Base-by-base conservation (phyloP, 2,329 filamentous ascomycete species). In the Arthrobotrys sphaeroides region DNA sequence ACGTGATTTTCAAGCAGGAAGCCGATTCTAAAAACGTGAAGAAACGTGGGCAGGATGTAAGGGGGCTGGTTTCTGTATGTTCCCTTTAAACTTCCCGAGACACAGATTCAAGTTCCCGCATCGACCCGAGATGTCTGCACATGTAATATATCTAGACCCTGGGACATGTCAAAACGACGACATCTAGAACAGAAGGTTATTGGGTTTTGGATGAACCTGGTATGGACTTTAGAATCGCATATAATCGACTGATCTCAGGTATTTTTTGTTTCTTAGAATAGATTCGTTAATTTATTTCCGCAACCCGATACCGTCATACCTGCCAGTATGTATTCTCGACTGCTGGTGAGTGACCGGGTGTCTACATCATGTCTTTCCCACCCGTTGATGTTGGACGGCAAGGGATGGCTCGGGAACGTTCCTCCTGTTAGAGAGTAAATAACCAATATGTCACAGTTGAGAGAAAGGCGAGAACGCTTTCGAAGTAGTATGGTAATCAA, bases 61-160 rank as follows among this genome's bases (percentile, higher is more conserved):
- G 49, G 49, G 49, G 49, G 28, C 5, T 5, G n/a, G 16, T 13
- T 5, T 13, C 12, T 55, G 49, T 55, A 38, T n/a, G 49, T 55
- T 55, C 49, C 49, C 49, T 55, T 55, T 20, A 55, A 55, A 10
- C 49, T 55, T 55, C 49, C 49, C 49, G 31, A 36, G 49, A 53
- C 28, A 53, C 16, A 53, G 43, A 36, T 53, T 36, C 28, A 53
- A 16, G 26, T 53, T 36, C 2, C 49, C 49, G 16, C 40, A 43
- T n/a, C n/a, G n/a, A 20, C 16, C 40, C 16, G 49, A 55, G 49
- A 55, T 55, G 49, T 38, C 16, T 38, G 49, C 38, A 36, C 16
- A 2, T 38, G 24, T 36, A 28, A 18, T 55, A 20, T 38, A 55
- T 55, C 49, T 51, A 28, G 16, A 10, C 20, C 18, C 26, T 47